Evolutionary conservation across 2,329 filamentous ascomycete species (phyloP).

Genomic region (Fusarium palustre): DNA sequence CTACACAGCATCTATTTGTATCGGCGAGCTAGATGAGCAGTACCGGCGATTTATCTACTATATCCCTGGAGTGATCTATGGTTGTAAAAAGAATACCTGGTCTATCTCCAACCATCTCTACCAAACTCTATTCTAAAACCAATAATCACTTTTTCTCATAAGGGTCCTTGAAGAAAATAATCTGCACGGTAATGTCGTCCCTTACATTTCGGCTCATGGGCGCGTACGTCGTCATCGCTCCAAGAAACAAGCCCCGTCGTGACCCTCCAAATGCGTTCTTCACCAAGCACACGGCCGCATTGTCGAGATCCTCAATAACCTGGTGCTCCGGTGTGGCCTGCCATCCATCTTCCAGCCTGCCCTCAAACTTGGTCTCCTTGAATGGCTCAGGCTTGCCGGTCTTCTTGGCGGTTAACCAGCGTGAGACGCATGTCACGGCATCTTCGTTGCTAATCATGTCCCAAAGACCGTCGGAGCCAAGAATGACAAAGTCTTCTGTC

Average conservation of each 20-base stretch:
- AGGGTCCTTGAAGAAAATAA: conserved; percentile 70
- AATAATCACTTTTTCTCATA: conserved; percentile 72
- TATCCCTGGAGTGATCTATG: not conserved
- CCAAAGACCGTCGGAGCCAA: conserved; percentile 76
- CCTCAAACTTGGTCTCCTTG: conserved; percentile 34
- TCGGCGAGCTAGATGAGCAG: not conserved
- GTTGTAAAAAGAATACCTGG: not conserved
- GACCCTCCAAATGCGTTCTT: conserved; percentile 84
- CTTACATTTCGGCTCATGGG: conserved; percentile 73
- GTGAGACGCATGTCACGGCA: conserved; percentile 67
- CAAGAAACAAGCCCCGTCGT: conserved; percentile 78
- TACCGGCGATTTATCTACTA: not conserved
- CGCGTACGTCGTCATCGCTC: conserved; percentile 75
- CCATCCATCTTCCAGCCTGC: conserved; percentile 41
- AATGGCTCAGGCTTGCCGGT: conserved; percentile 44
- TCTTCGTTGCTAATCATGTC: conserved; percentile 68
- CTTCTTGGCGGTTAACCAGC: conserved; percentile 60
- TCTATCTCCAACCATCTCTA: not conserved
- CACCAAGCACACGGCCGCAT: conserved; percentile 83
- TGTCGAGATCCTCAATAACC: conserved; percentile 78
- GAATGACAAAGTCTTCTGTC: conserved; percentile 67
- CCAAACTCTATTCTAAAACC: not conserved
- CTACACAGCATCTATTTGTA: not conserved
- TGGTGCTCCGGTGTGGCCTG: conserved; percentile 65
- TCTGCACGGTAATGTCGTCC: conserved; percentile 86